Conservation (phyloP, 805 yeast species). For the Komagataella phaffii region DNA sequence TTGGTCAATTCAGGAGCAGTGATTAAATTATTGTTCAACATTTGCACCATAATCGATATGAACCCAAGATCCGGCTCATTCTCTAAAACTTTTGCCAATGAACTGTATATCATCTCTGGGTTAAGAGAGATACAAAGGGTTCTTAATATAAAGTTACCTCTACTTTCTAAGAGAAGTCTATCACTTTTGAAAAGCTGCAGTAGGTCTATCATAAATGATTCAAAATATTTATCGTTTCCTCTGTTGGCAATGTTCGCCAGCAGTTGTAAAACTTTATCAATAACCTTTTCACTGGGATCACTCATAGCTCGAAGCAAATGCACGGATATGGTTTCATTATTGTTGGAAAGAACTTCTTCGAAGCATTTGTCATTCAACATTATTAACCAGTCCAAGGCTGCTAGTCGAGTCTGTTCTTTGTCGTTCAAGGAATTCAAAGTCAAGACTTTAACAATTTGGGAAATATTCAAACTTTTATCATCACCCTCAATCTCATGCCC, state of each 20-base stretch:
- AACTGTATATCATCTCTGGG: conserved; percentile 72
- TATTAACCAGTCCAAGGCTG: conserved; percentile 82
- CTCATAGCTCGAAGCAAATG: conserved; percentile 61
- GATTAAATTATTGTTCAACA: conserved; percentile 71
- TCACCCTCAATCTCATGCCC: conserved; percentile 26
- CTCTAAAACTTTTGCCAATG: conserved; percentile 64
- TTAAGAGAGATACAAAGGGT: conserved; percentile 72
- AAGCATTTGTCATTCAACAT: conserved; percentile 67
- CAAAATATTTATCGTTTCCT: conserved; percentile 64
- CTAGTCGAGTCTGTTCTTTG: conserved; percentile 69
- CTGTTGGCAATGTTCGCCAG: conserved; percentile 61
- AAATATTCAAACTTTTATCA: conserved; percentile 28
- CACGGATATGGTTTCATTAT: conserved; percentile 49
- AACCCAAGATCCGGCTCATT: conserved; percentile 52
- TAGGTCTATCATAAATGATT: conserved; percentile 60
- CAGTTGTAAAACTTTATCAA: conserved; percentile 56
- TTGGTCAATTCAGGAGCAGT: conserved; percentile 71
- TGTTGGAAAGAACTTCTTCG: conserved; percentile 35
- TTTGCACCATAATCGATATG: conserved; percentile 71
- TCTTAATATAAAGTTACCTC: conserved; percentile 75
- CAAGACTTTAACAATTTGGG: conserved; percentile 55
- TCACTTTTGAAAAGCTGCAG: conserved; percentile 60
- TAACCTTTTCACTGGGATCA: conserved; percentile 65
- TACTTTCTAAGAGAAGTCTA: conserved; percentile 44
- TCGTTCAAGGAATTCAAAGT: conserved; percentile 62